Base-by-base conservation (phyloP, 1,139 yeast species). In the Taiozyma sp. region DNA sequence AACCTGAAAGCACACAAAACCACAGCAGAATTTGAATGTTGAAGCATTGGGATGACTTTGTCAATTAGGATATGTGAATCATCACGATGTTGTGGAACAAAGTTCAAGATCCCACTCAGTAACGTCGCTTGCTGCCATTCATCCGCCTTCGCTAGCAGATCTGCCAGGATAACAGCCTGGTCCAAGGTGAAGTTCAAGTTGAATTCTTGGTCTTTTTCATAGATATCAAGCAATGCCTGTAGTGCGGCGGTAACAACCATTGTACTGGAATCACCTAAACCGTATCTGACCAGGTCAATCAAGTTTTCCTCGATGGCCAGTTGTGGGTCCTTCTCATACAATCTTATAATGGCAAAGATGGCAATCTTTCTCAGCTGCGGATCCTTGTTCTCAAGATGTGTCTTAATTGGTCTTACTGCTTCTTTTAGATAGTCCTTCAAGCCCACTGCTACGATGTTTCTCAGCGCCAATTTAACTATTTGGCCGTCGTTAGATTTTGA, bases 51-150 rank as follows among this genome's bases (percentile, higher is more conserved):
- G 12, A 86, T 65, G 4, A 82, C 74, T n/a, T 79, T 71, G 48
- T 87, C 95, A 23, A 90, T 81, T 62, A 92, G 64, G 4, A 74
- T 74, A 50, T 81, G 70, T 0, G 96, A 92, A 46, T 86, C 95
- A 2, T 74, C 74, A 22, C 80, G 73, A 0, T 79, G 73, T 55
- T 83, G 82, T 1, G 98, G 97, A 1, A 86, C 85, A 66, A 78
- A 89, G 22, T 81, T 73, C 76, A 83, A 57, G 46, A 92, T 66
- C 0, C 93, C 79, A 51, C 83, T 81, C 51, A 92, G 70, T n/a
- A 90, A 74, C 51, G 84, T 79, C 0, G 81, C 75, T 63, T 86
- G 96, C 49, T 84, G 79, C 96, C 97, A 91, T 65, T 91, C 97
- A 57, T 86, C 84, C 49, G 86, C 76, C 51, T 73, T 78, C 2